These are phyloP conservation scores for Alternaria sp. DNA, from an alignment of 2,329 filamentous ascomycete genomes.

Conservation along the genomic window DNA sequence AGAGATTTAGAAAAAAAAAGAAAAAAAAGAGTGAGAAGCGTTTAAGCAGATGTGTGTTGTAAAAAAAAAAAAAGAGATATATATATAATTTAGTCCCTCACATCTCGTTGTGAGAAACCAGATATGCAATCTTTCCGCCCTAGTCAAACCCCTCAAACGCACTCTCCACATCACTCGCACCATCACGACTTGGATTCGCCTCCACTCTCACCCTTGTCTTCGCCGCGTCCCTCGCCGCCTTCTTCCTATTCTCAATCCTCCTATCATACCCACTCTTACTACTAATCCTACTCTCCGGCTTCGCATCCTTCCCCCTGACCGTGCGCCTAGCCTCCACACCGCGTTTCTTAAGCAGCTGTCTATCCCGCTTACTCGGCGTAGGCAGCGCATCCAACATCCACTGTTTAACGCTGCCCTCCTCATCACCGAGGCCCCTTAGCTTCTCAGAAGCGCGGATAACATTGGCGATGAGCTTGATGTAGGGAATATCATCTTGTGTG, in stretches of 20 bases:
- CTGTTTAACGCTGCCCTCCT: conserved; percentile 60
- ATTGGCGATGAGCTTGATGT: conserved; percentile 89
- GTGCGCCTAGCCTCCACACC: conserved; percentile 77
- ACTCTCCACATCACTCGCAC: conserved; percentile 14
- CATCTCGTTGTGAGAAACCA: neutral
- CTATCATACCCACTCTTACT: conserved; percentile 81
- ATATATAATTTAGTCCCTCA: neutral
- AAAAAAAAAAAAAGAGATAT: neutral
- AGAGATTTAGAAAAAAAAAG: too few species aligned
- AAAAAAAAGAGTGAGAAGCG: too few species aligned
- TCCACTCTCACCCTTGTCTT: conserved; percentile 39
- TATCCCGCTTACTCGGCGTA: conserved; percentile 81
- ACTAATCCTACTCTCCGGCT: conserved; percentile 70
- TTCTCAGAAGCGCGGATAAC: conserved; percentile 86
- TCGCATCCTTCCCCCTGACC: conserved; percentile 36
- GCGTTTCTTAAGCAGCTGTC: conserved; percentile 79
- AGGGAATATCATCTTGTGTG: conserved; percentile 91
- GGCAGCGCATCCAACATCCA: conserved; percentile 92
- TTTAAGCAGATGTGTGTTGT: too few species aligned
- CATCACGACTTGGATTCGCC: conserved; percentile 27
- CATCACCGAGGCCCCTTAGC: conserved; percentile 59
- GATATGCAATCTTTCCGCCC: neutral
- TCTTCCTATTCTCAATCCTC: conserved; percentile 71
- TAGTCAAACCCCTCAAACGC: conserved; percentile 55
- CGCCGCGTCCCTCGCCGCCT: conserved; percentile 57